phyloP scores from a whole-genome alignment of 495 filamentous ascomycete species.

The Neurospora sp. region DNA sequence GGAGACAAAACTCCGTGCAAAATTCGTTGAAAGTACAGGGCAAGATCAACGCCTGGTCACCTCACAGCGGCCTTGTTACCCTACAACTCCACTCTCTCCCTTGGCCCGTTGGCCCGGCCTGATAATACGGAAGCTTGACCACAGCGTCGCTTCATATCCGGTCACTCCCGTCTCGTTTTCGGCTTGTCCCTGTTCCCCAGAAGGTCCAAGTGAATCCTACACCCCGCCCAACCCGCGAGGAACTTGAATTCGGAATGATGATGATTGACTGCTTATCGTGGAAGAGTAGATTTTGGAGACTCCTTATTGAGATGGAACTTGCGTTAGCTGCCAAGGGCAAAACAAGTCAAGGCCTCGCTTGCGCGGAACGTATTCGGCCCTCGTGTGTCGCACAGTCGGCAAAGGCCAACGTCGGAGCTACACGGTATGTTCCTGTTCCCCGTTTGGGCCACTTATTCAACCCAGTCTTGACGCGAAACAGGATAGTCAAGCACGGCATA shows the following conservation, averaged over 20 bases:
- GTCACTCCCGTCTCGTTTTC: background rate
- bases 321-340: background rate
- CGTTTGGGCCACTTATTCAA: constrained; percentile 3
- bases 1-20: background rate
- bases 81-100: background rate
- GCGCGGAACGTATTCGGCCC: background rate
- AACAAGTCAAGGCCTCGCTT: background rate
- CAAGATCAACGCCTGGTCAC: constrained; percentile 7
- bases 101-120: constrained; percentile 5
- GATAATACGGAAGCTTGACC: background rate
- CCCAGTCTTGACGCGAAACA: background rate
- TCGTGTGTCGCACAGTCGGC: background rate
- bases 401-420: background rate
- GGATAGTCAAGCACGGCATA: constrained; percentile 2
- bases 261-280: background rate
- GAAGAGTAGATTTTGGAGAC: background rate
- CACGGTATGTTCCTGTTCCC: background rate
- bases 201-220: background rate
- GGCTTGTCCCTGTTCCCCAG: background rate
- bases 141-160: background rate
- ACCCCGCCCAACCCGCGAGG: background rate
- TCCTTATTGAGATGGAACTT: background rate
- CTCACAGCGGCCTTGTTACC: constrained; percentile 12
- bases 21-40: background rate
- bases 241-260: background rate